Base-by-base conservation (phyloP, 345 rosid genomes). In the Ceriops tagal region DNA sequence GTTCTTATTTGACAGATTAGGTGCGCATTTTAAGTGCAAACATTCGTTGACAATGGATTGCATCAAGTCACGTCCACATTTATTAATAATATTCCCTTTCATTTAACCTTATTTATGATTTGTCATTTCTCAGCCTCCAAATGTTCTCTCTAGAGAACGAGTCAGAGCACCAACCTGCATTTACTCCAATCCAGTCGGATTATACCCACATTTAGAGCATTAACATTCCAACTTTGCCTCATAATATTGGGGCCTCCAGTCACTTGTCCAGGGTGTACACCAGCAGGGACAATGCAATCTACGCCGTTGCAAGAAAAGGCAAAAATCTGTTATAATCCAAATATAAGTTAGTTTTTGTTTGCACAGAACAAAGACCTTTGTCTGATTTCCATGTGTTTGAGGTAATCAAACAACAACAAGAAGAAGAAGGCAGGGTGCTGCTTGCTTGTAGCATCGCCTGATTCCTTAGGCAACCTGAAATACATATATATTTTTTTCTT, bases 91-190 rank as follows among this genome's bases (percentile, higher is more conserved):
- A 24, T 66, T 72, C 56, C 22, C 35, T 18, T 28, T 55, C 51
- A 70, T 60, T 55, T 53, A 62, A 59, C 5, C 6, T 64, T 1
- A 71, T 56, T 27, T 32, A 16, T 11, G 18, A 0, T 57, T 30
- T 43, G 58, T 46, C 47, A 11, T 53, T 8, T 55, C 15, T 55
- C 58, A 53, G 26, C 26, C 58, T 10, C 58, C 39, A 32, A 51
- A 65, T 69, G n/a, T 27, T 58, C 22, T 31, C 31, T 8, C 30
- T 26, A 56, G 18, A 77, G 85, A 88, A 83, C 73, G 68, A 55
- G 87, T 82, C 85, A 85, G 81, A 70, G 49, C 62, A 76, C 70
- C 68, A 71, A 63, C 84, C 88, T 81, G 72, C 19, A 77, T 81
- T 83, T 67, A 47, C 89, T 84, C 81, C 58, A 80, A 65, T 62